Evolutionary conservation across 352 stramenopile genomes (phyloP).

Genomic region (Phytophthora pistaciae): DNA sequence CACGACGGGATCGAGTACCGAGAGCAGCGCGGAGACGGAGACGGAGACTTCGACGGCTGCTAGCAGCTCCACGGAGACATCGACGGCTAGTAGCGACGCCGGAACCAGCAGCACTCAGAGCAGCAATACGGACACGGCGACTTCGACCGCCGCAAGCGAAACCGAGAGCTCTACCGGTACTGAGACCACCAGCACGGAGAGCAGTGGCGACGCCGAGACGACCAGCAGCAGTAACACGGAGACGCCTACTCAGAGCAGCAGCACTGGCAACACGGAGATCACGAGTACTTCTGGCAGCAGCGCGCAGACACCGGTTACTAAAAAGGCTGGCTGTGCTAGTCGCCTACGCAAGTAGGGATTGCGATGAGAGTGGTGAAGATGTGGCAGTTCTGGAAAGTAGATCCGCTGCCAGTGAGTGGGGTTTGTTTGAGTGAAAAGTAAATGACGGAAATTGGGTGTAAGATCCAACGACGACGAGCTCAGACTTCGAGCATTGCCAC

Average conservation of each 20-base stretch:
- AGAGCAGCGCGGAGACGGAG: neutral
- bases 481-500: no score
- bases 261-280: slow-evolving; percentile 1
- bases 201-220: slow-evolving; percentile 2
- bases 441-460: no score
- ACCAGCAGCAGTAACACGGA: slow-evolving; percentile 2
- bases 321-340: slow-evolving; percentile 16
- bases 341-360: slow-evolving; percentile 21
- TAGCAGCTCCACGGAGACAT: slow-evolving; percentile 1
- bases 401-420: no score
- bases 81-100: neutral
- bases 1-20: neutral
- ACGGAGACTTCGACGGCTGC: slow-evolving; percentile 1
- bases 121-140: slow-evolving; percentile 1
- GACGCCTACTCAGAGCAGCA: slow-evolving; percentile 6
- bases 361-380: neutral
- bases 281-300: slow-evolving; percentile 5
- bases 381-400: no score
- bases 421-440: no score
- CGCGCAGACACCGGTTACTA: slow-evolving; percentile 6
- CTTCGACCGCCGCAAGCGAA: slow-evolving; percentile 2
- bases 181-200: slow-evolving; percentile 9
- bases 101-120: neutral
- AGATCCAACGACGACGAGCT: no score
- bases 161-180: neutral